phyloP scores from a whole-genome alignment of 805 yeast genomes.

The Kodamaea laetipori region DNA sequence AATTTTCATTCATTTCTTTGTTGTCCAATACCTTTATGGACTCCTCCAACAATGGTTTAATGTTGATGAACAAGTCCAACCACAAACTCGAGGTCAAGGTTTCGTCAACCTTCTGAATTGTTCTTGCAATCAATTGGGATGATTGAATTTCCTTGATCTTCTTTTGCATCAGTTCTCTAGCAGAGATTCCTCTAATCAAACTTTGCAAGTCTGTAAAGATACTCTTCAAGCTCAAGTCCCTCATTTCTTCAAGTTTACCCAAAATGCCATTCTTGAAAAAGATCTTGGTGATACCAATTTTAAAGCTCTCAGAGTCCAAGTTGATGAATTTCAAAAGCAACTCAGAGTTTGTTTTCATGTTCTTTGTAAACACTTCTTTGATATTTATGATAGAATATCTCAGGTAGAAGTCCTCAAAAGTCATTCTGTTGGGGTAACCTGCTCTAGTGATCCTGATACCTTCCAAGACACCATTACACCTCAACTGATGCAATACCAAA shows the following conservation, averaged over 20 bases:
- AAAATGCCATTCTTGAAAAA: conserved; percentile 78
- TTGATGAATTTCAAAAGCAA: conserved; percentile 62
- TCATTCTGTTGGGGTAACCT: conserved; percentile 92
- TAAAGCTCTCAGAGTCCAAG: conserved; percentile 60
- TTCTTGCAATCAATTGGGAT: conserved; percentile 63
- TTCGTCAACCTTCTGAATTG: conserved; percentile 54
- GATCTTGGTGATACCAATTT: conserved; percentile 70
- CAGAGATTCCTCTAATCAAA: conserved; percentile 60
- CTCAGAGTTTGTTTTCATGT: conserved; percentile 69
- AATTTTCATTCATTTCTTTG: conserved; percentile 56
- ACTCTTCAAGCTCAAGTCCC: conserved; percentile 62
- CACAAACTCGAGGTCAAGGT: conserved; percentile 61
- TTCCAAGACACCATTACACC: conserved; percentile 97
- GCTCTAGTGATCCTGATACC: conserved; percentile 97
- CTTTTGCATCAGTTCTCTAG: conserved; percentile 50
- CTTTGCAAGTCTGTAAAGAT: conserved; percentile 67
- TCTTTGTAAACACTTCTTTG: conserved; percentile 44
- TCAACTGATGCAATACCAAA: conserved; percentile 81
- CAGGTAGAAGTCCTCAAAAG: conserved; percentile 74
- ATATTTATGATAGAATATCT: conserved; percentile 73
- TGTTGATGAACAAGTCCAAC: conserved; percentile 69
- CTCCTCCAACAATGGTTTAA: conserved; percentile 76
- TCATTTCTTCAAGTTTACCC: conserved; percentile 73
- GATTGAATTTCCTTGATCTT: conserved; percentile 67
- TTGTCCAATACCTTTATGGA: conserved; percentile 61